Evolutionary conservation across 805 yeast genomes (phyloP), one percentile per base, ranked within the genome.

Genomic region (Cyberlindnera mycetangii): DNA sequence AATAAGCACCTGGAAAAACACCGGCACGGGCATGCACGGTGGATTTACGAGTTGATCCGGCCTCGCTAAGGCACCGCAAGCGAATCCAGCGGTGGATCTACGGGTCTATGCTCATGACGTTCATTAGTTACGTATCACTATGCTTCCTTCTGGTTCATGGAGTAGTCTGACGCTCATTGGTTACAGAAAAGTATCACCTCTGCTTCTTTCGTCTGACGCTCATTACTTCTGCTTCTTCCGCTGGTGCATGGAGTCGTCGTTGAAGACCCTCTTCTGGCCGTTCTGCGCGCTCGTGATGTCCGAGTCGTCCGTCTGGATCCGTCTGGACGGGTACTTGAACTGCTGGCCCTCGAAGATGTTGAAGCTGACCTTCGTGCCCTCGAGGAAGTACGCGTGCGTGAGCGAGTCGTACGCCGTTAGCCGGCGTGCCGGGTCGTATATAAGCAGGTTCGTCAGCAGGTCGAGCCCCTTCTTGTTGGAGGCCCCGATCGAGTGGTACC

Each of bases 401-500:
- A 92, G 61, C 0, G 96, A 85, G 45, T 78, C 79, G 37, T 75
- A 75, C 0, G 98, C 96, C 19, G 92, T 86, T 34, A 90, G 65
- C 50, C 99, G 70, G 19, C 70, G 71, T 7, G 81, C 72, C 0
- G 99, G 98, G 59, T 93, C 96, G 62, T 89, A 93, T 47, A 78
- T 85, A 41, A 93, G 65, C 32, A 93, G 61, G 33, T 76, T 75
- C 30, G 76, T 68, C 21, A 92, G 65, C 21, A 92, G 67, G 45
- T 78, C 76, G 17, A 86, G 70, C 34, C 96, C 89, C 52, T 72
- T 72, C 45, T 76, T 77, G 59, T 84, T 85, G 6, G 79, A 69
- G 0, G 88, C 92, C 12, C 95, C 95, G 22, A 86, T 80, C 2
- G 87, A 73, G 49, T 83, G 85, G 61, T 84, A 92, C 99, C 99